phyloP scores from a whole-genome alignment of 192 early-diverging fungal genomes.

The Obelidium mucronatum region DNA sequence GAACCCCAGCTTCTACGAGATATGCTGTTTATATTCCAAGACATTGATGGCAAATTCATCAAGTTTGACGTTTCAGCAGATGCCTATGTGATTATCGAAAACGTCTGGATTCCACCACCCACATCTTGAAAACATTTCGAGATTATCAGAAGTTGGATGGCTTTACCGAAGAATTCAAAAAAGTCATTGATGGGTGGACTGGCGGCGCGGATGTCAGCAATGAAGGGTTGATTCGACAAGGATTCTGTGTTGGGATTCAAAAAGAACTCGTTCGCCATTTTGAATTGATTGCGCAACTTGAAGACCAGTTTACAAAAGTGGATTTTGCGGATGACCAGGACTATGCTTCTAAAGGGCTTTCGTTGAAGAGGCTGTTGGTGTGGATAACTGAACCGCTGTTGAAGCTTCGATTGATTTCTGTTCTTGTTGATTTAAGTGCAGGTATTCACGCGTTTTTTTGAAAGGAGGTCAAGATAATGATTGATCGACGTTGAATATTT shows the following conservation, averaged over 20 bases:
- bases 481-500: neutral
- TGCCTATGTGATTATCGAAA: slow-evolving; percentile 62
- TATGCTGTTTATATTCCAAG: slow-evolving; percentile 92
- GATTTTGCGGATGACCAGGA: slow-evolving; percentile 31
- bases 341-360: slow-evolving; percentile 61
- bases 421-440: slow-evolving; percentile 63
- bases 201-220: slow-evolving; percentile 25
- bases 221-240: slow-evolving; percentile 61
- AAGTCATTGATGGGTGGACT: slow-evolving; percentile 55
- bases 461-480: too few relatives aligned
- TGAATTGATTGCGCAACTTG: slow-evolving; percentile 83
- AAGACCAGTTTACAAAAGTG: slow-evolving; percentile 68
- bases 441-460: neutral
- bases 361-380: slow-evolving; percentile 82
- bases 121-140: slow-evolving; percentile 68
- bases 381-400: slow-evolving; percentile 87
- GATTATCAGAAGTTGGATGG: slow-evolving; percentile 81
- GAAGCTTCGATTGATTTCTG: slow-evolving; percentile 77
- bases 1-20: slow-evolving; percentile 75
- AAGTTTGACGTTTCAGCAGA: slow-evolving; percentile 62
- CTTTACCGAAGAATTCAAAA: slow-evolving; percentile 71
- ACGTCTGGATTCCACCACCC: slow-evolving; percentile 63
- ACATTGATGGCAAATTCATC: slow-evolving; percentile 87
- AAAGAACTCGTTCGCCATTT: slow-evolving; percentile 86
- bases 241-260: slow-evolving; percentile 82